Evolutionary conservation across 345 rosid genomes (phyloP).

Genomic region (Moricandia moricandioides): DNA sequence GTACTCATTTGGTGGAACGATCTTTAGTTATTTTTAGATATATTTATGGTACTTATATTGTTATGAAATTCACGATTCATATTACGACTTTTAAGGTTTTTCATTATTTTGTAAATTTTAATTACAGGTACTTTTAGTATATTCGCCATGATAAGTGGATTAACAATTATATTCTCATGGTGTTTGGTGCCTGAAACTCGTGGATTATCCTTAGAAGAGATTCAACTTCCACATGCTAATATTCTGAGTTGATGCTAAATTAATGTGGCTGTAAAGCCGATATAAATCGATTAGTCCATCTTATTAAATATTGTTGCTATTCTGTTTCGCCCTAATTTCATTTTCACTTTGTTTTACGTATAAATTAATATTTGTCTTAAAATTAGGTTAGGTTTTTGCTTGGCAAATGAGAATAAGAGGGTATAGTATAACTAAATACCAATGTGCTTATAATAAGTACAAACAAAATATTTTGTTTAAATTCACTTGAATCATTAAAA

Average conservation of each 20-base stretch:
- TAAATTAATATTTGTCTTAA: no score
- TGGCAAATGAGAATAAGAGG: no score
- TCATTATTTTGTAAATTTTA: background rate
- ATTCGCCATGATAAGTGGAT: constrained; percentile 38
- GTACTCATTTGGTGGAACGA: constrained; percentile 14
- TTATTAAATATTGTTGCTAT: no score
- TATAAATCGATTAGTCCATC: background rate
- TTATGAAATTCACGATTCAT: background rate
- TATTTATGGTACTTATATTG: background rate
- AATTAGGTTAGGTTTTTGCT: no score
- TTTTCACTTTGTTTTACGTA: no score
- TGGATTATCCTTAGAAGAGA: constrained; percentile 57
- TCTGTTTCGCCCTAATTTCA: no score
- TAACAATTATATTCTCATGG: constrained; percentile 38
- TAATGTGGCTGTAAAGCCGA: background rate
- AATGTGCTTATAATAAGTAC: background rate
- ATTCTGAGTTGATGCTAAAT: constrained; percentile 4
- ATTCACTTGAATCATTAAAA: background rate
- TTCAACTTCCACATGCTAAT: constrained; percentile 37
- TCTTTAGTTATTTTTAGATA: background rate
- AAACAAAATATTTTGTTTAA: background rate
- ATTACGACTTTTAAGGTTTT: background rate
- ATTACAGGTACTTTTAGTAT: constrained; percentile 46
- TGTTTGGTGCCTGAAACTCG: constrained; percentile 57
- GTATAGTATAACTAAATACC: no score